Base-by-base conservation (phyloP, 768 basidiomycete genomes). In the Pleurotus djamor region DNA sequence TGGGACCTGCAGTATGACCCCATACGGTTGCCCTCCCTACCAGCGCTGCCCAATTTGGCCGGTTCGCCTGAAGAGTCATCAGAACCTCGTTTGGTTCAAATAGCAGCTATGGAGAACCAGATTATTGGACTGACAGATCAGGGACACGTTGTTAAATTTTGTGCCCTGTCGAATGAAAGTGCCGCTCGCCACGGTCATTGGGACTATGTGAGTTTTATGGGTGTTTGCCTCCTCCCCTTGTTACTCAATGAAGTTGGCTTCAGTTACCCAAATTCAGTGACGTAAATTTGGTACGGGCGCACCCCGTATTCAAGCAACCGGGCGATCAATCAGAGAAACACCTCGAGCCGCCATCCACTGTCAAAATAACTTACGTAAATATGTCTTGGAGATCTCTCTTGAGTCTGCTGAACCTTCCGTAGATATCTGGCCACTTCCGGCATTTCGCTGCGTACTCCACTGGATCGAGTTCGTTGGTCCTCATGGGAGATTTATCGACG, bases 371-470 rank as follows among this genome's bases (percentile, higher is more conserved):
- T 57, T 92, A 94, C 75, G 94, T 94, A 73, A 73, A 85, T 69
- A 10, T 47, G 4, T 44, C 28, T 16, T 12, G 14, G 16, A 47
- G 36, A 49, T 21, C 43, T 38, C 52, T 51, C 50, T 64, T 28
- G 67, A 47, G 36, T n/a, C 33, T 51, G n/a, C 55, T 34, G 36
- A 66, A 32, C 60, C 61, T 71, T 72, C 60, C 66, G 4, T 71
- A 96, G 87, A 83, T 98, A 56, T 88, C 95, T 13, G 96, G 92
- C 3, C 88, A 92, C 64, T 96, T 89, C 72, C 64, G 76, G 57
- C 87, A 88, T 35, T 95, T 97, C 69, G 85, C 90, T 54, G 94
- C 85, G 3, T 92, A 93, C 68, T 90, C 93, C 0, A 86, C 86
- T 1, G 89, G 85, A 33, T 67, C 79, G 3, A 78, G 78, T 51